These are phyloP conservation scores for Mortierella sp. DNA, from an alignment of 371 early-diverging fungal genomes.

Conservation along the genomic window DNA sequence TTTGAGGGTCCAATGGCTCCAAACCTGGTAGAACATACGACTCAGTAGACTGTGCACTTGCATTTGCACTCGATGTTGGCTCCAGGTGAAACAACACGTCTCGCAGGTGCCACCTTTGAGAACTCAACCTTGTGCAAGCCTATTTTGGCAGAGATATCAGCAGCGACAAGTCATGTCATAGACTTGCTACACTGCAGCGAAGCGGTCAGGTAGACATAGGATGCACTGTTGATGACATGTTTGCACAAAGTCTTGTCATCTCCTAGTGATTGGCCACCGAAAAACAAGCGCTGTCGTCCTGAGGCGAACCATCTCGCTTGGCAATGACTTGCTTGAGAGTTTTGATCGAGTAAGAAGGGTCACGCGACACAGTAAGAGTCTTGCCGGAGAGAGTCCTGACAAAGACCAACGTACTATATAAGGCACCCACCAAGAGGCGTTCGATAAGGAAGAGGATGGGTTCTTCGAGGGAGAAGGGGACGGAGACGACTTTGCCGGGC, in stretches of 20 bases:
- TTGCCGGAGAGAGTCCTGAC: not conserved
- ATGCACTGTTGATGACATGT: no score
- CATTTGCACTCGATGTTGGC: conserved; percentile 14
- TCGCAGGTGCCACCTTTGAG: not conserved
- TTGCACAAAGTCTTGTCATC: no score
- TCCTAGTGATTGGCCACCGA: no score
- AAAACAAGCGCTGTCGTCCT: not conserved
- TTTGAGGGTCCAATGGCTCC: conserved; percentile 4
- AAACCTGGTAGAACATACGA: conserved; percentile 7
- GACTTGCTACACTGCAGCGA: no score
- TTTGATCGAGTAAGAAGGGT: no score
- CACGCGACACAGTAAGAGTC: not conserved
- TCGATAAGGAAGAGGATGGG: conserved; percentile 1
- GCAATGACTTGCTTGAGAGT: no score
- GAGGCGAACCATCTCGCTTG: no score
- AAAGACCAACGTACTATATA: not conserved
- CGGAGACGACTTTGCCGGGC: conserved; percentile 9
- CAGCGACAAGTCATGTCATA: no score
- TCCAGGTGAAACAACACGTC: not conserved
- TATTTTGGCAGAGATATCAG: not conserved
- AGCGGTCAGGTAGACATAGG: no score
- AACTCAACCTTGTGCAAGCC: not conserved
- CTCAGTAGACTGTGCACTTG: not conserved
- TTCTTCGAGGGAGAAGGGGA: not conserved
- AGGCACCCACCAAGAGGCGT: not conserved